Evolutionary conservation across 2,329 filamentous ascomycete species (phyloP).

Genomic region (Aspergillus clavatus): DNA sequence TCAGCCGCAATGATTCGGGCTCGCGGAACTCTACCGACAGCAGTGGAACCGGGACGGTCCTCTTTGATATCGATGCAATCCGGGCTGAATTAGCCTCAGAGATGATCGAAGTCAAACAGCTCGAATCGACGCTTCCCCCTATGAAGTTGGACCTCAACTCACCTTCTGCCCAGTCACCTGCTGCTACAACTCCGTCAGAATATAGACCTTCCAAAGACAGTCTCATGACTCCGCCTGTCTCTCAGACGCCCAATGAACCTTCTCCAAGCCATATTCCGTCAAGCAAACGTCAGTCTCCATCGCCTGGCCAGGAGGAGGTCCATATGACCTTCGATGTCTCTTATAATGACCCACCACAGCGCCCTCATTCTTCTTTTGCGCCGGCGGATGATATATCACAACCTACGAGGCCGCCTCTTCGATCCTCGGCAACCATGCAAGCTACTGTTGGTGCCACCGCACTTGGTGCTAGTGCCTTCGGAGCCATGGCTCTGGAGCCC

Average conservation of each 20-base stretch:
- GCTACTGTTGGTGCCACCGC: slow-evolving; percentile 21
- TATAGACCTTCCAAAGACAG: slow-evolving; percentile 40
- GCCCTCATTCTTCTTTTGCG: slow-evolving; percentile 16
- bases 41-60: slow-evolving; percentile 49
- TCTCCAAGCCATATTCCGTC: slow-evolving; percentile 9
- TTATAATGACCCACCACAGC: slow-evolving; percentile 43
- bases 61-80: slow-evolving; percentile 96
- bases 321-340: slow-evolving; percentile 70
- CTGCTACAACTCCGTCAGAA: slow-evolving; percentile 21
- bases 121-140: slow-evolving; percentile 81
- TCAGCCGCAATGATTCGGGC: slow-evolving; percentile 41
- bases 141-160: slow-evolving; percentile 68
- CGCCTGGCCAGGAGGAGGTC: slow-evolving; percentile 36
- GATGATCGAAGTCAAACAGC: slow-evolving; percentile 66
- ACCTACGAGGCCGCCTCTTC: slow-evolving; percentile 24
- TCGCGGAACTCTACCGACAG: slow-evolving; percentile 23
- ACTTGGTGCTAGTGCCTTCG: too few species aligned
- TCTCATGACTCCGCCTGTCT: slow-evolving; percentile 30
- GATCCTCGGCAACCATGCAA: slow-evolving; percentile 31
- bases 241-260: slow-evolving; percentile 19
- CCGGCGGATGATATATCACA: slow-evolving; percentile 8
- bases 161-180: slow-evolving; percentile 15
- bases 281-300: slow-evolving; percentile 8
- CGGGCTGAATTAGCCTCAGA: slow-evolving; percentile 75
- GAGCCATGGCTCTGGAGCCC: slow-evolving; percentile 36